Evolutionary conservation across 2,329 filamentous ascomycete genomes (phyloP).

Genomic region (Teratosphaeria gauchensis): DNA sequence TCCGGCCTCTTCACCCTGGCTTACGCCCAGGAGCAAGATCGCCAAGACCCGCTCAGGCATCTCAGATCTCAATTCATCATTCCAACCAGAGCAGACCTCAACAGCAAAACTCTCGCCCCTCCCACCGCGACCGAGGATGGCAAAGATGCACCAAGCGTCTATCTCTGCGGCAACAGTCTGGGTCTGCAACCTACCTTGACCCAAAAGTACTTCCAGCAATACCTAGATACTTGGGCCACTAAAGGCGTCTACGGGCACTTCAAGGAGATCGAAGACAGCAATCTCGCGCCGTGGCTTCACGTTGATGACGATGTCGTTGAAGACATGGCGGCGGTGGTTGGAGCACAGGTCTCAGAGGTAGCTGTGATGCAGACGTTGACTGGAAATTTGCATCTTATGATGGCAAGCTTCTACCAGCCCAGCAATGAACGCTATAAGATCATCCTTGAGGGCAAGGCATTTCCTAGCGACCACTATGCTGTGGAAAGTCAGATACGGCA

Average conservation of each 20-base stretch:
- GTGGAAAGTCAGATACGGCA: conserved; percentile 70
- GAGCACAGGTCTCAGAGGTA: conserved; percentile 62
- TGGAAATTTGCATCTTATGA: conserved; percentile 67
- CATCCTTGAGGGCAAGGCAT: conserved; percentile 81
- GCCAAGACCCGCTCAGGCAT: conserved; percentile 27
- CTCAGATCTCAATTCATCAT: conserved; percentile 63
- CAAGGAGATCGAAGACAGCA: conserved; percentile 54
- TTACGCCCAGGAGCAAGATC: conserved; percentile 23
- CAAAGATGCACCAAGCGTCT: conserved; percentile 47
- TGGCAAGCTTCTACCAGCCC: conserved; percentile 76
- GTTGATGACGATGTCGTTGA: conserved; percentile 65
- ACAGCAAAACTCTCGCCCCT: conserved; percentile 46
- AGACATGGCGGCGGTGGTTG: conserved; percentile 64
- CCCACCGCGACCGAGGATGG: conserved; percentile 9
- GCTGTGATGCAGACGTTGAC: conserved; percentile 85
- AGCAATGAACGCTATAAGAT: conserved; percentile 61
- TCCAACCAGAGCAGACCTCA: conserved; percentile 63
- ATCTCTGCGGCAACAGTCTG: conserved; percentile 84
- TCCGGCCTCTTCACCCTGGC: conserved; percentile 4
- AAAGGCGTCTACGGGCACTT: conserved; percentile 84
- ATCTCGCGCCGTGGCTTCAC: conserved; percentile 64
- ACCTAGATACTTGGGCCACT: conserved; percentile 73
- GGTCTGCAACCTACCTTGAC: conserved; percentile 70
- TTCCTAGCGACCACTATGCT: conserved; percentile 79
- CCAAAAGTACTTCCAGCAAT: conserved; percentile 55